Evolutionary conservation across 2,329 filamentous ascomycete genomes (phyloP), one percentile per base, ranked within the genome.

Genomic region (Clathrospora elynae): DNA sequence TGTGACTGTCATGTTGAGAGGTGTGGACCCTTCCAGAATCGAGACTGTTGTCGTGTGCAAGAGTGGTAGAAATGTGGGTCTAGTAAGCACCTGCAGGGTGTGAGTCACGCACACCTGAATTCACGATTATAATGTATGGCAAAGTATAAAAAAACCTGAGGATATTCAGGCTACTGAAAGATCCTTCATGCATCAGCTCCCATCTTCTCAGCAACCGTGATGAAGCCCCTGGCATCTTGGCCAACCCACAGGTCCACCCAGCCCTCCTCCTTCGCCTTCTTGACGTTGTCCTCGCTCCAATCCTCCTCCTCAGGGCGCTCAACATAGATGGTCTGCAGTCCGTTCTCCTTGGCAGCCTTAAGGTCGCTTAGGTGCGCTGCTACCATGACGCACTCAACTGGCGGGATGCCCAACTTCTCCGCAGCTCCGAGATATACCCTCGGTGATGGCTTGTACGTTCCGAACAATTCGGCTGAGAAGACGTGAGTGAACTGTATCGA

Each of bases 341-440:
- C 88, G 46, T 75, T 78, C 2, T 59, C 63, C 56, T 82, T 82
- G 4, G 88, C 88, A 0, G 79, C 85, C 47, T 80, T 73, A 40
- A 93, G 70, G 67, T 92, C 88, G 5, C 61, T 67, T 44, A 92
- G 71, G 70, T 92, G 88, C 24, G 88, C 84, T 11, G 89, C 88
- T 13, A 93, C 86, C 81, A 93, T 83, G 13, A 82, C 86, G 43
- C 88, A 85, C 60, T 90, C 76, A 2, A 66, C 64, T 0, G 84
- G 79, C 47, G 78, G 56, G 28, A 84, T 49, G 0, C 78, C 80
- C 37, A 91, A 68, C 52, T 73, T 75, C 42, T 74, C 68, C 2
- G 77, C 86, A 0, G 85, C 87, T 3, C 88, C 87, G 1, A 79
- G 75, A 61, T 93, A 93, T 2, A 85, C 83, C 36, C 67, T 73